phyloP scores from a whole-genome alignment of 2,329 filamentous ascomycete species.

The Pseudopithomyces chartarum region DNA sequence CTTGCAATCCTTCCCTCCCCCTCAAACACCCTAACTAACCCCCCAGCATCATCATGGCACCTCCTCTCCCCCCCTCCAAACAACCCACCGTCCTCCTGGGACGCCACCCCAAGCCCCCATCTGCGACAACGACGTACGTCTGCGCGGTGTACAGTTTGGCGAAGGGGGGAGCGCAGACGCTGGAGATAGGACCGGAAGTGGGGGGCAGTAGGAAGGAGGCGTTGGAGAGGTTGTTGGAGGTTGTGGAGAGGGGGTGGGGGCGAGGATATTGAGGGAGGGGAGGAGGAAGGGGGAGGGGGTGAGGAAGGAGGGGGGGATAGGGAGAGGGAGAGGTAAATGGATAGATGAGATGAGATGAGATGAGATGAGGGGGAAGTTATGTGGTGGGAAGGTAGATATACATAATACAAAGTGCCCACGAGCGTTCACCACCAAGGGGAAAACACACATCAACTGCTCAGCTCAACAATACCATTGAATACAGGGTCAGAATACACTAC shows the following conservation, averaged over 20 bases:
- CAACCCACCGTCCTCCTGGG: slow-evolving; percentile 18
- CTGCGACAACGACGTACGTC: slow-evolving; percentile 9
- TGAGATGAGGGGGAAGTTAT: too few relatives aligned
- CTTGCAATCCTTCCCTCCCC: neutral
- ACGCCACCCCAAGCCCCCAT: slow-evolving; percentile 12
- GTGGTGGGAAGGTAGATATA: too few relatives aligned
- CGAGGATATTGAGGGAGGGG: slow-evolving; percentile 9
- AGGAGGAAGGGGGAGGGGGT: slow-evolving; percentile 11
- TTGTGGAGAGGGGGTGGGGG: slow-evolving; percentile 16
- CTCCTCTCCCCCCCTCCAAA: neutral
- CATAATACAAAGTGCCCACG: too few relatives aligned
- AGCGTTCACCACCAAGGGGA: too few relatives aligned
- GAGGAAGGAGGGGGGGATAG: slow-evolving; percentile 5
- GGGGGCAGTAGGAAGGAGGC: slow-evolving; percentile 18
- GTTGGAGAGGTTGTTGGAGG: slow-evolving; percentile 16
- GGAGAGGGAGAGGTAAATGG: too few relatives aligned
- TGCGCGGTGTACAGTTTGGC: slow-evolving; percentile 21
- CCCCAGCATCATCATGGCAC: slow-evolving; percentile 12
- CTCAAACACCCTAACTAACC: neutral
- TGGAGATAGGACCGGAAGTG: slow-evolving; percentile 23
- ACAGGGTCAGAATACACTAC: too few relatives aligned
- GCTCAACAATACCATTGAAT: too few relatives aligned
- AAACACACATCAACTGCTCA: too few relatives aligned
- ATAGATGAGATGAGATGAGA: too few relatives aligned
- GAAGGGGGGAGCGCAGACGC: slow-evolving; percentile 11